Base-by-base conservation (phyloP, 495 filamentous ascomycete genomes). In the Hypoxylon lienhwacheense region DNA sequence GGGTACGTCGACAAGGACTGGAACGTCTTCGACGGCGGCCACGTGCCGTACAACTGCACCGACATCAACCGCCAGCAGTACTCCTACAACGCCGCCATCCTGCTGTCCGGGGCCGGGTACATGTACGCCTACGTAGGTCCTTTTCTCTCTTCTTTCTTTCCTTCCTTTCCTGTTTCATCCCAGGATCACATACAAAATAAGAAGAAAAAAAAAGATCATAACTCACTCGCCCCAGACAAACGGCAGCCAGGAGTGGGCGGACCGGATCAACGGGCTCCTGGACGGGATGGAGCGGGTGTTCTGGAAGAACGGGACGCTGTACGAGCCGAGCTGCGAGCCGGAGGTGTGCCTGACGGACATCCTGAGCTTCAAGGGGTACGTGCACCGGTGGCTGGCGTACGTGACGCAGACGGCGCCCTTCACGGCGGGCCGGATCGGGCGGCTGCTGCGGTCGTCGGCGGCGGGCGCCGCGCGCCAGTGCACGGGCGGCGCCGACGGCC, bases 331-430 rank as follows among this genome's bases (percentile, higher is more conserved):
- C 17, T 93, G 89, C 72, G 89, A 91, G 65, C 68, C 64, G 61
- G 53, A 70, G 71, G 47, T 77, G 60, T 91, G 89, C 73, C 82
- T 87, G 47, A 81, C 82, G 29, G 89, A 93, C 62, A 88, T 91
- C 74, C 78, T 79, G 32, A 88, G 85, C 29, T 95, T 91, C 82
- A 95, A 93, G 70, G 88, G 87, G 25, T 95, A 91, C 71, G 74
- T 92, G 11, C 74, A 88, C 16, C 87, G 90, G 17, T 95, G 89
- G 87, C 79, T 95, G 69, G 82, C 83, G n/a, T 72, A 75, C 4
- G 78, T 81, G 3, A 85, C 85, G 5, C 81, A 88, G 57, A 65
- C 91, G 39, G 88, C 85, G 0, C 89, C 90, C 2, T 87, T 82
- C 66, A 84, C 78, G 1, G 70, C 70, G 21, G 73, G 75, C 29